Evolutionary conservation across 768 basidiomycete genomes (phyloP), one percentile per base, ranked within the genome.

Genomic region (Macrolepiota dolichaula): DNA sequence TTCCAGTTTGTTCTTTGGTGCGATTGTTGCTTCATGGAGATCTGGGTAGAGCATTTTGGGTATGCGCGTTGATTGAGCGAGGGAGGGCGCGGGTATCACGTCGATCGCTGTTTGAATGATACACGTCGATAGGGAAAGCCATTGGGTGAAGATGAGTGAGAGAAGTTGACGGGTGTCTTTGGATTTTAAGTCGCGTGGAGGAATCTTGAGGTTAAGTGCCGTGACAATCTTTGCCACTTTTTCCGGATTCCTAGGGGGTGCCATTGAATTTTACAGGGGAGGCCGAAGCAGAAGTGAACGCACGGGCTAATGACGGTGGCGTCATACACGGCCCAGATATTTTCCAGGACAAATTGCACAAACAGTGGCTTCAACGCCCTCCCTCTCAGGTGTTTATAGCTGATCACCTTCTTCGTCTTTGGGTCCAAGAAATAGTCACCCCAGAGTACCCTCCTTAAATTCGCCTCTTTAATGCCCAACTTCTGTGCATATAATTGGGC

Each of bases 351-450:
- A 66, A 98, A 96, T 75, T 98, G 96, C 12, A 98, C 97, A 69
- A 98, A 98, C 25, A 98, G 81, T 11, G 96, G 93, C 76, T 98
- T 98, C 71, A 98, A 74, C 52, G 85, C 81, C 46, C 94, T 85
- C 17, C 94, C 96, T 55, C 84, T 85, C 62, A 98, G 81, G 73
- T 96, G 91, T 74, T 94, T 96, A 73, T 94, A 80, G 67, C 89
- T 92, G 69, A 98, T 87, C 40, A 98, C 91, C 65, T 86, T 83
- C 74, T 97, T 98, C 47, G 91, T 91, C 77, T 98, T 98, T 0
- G 96, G 92, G 72, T 98, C 97, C 55, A 98, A 81, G 74, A 91
- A 99, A 71, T 88, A 98, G 73, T 98, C 97, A 2, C 97, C 97
- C 97, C 97, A 99, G 5, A 99, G 78, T 9, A 94, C 94, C 54